Base-by-base conservation (phyloP, 2,329 filamentous ascomycete species). In the Venturiaceae sp. region DNA sequence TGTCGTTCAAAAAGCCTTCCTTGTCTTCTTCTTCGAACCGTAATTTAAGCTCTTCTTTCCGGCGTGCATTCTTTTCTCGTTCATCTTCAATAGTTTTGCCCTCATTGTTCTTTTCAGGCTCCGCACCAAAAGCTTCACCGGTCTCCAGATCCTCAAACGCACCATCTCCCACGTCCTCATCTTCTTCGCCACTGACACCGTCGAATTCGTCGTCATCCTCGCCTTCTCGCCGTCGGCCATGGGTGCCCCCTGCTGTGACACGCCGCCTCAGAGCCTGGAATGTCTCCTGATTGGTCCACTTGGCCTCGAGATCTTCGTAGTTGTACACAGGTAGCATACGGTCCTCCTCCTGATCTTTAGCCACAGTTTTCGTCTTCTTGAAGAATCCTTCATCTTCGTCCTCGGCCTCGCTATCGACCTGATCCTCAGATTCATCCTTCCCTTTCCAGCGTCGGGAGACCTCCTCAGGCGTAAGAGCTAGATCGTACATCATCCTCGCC, bases 1-100 rank as follows among this genome's bases (percentile, higher is more conserved):
- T 95, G 72, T 94, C 90, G 67, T 95, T 95, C 66, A 88, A 84
- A 69, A 96, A 92, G 0, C 94, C 94, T 69, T 99, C 94, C n/a
- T 90, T 83, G 69, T 99, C 94, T 77, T 99, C 94, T 72, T 97
- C 92, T 68, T 99, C 94, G 68, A 99, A 99, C 1, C 95, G 85
- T 56, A 95, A 78, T 69, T 90, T 95, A 57, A 99, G 82, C 71
- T 99, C 94, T 73, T 96, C 94, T 72, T 99, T 99, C 63, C 89
- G 82, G 63, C 85, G 84, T 1, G 94, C 94, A 67, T 99, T 99
- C 72, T 84, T 88, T 65, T 90, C 90, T 64, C 94, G 87, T 74
- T 99, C 94, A 3, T 85, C 88, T 62, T 92, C 90, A n/a, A 97
- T 79, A 53, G 79, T 76, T 39, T 78, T 74, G 8, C 75, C 74